A percentile compares a stretch with the other conserved stretches of the same genome.
These are phyloP conservation scores for Eutrema salsugineum DNA, from an alignment of 441 rosid genomes.

Conservation along the genomic window DNA sequence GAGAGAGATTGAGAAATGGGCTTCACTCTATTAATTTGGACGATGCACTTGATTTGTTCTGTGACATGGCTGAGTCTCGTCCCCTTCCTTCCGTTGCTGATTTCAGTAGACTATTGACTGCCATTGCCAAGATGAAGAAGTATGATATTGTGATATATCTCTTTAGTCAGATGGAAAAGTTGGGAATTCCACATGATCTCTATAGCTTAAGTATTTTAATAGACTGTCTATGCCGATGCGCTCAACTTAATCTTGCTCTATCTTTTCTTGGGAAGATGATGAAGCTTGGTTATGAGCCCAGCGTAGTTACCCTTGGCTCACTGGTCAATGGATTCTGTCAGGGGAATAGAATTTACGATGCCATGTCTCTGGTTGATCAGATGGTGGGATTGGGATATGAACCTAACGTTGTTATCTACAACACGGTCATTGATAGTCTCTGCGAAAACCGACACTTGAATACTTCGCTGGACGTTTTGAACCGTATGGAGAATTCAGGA, in stretches of 20 bases:
- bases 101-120: background rate
- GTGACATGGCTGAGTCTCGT: background rate
- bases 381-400: background rate
- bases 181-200: background rate
- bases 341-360: background rate
- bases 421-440: background rate
- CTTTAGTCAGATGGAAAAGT: background rate
- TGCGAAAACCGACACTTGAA: background rate
- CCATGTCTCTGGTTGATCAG: background rate
- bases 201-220: background rate
- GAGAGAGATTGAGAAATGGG: no score
- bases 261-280: no score
- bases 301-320: background rate
- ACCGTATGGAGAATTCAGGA: no score
- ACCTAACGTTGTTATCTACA: no score
- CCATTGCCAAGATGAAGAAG: background rate
- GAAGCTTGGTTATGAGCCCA: background rate
- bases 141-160: background rate
- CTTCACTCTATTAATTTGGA: no score
- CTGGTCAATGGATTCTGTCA: background rate
- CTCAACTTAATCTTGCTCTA: background rate
- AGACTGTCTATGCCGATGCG: background rate
- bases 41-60: no score
- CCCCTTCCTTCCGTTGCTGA: background rate
- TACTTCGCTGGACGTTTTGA: no score